Evolutionary conservation across 1,139 yeast genomes (phyloP), one percentile per base, ranked within the genome.

Genomic region (Debaryomyces sp.): DNA sequence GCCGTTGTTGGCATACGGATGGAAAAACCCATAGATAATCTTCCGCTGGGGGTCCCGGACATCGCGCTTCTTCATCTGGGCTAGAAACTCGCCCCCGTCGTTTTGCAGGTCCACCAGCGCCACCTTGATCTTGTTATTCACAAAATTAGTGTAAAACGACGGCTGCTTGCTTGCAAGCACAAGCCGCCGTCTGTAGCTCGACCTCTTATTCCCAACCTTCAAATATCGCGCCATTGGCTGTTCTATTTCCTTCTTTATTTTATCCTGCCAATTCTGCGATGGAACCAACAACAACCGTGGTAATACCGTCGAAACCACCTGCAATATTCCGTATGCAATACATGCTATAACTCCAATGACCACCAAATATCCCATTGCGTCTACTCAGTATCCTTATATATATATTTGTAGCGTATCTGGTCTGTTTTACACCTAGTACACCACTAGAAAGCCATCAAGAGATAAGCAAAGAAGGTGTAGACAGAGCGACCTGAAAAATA

Each of bases 1-100:
- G 35, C 96, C 97, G 42, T 96, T 95, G 64, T 89, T 89, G 54
- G 97, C 92, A 59, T 87, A 89, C 0, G 99, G 99, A 67, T 95
- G 99, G 73, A 94, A 91, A 62, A 89, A 92, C 6, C 98, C 99
- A 60, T 74, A 87, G 17, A 89, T 63, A 17, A 73, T 54, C 44
- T 63, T 71, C 39, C 87, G 67, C 36, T 58, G 62, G 5, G 70
- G 68, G 55, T 75, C 82, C 15, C 63, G 60, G 6, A 68, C 64
- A 30, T 61, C 70, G 43, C 80, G 61, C 18, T 74, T 73, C 36
- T 58, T 62, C 71, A 73, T 67, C 30, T 57, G 59, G 9, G 57
- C 55, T 38, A 64, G 45, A 53, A 75, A 76, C 36, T 39, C 48
- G 12, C 58, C 54, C 24, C 60, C 55, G 23, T 56, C 57, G 44